A percentile compares a stretch with the other conserved stretches of the same genome.
Evolutionary conservation across 73 alveolate genomes (phyloP).

Genomic region (Loxodes magnus): DNA sequence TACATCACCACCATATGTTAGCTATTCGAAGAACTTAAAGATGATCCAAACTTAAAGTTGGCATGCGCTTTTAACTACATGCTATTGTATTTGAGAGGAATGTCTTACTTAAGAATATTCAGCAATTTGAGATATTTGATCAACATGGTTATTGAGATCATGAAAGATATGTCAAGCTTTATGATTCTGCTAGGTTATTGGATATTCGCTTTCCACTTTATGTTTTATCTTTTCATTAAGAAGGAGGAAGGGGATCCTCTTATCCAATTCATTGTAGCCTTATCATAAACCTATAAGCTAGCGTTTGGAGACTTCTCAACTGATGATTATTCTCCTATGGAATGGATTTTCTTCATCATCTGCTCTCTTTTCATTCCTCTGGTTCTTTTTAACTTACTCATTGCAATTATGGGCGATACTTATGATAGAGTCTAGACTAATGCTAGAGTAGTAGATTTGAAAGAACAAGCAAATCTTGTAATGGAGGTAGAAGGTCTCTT

Average conservation of each 20-base stretch:
- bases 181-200: slow-evolving; percentile 18
- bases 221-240: slow-evolving; percentile 2
- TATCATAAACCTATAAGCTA: slow-evolving; percentile 15
- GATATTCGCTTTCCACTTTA: slow-evolving; percentile 14
- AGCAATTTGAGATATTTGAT: slow-evolving; percentile 15
- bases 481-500: slow-evolving; percentile 18
- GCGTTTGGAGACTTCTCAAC: slow-evolving; percentile 16
- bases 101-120: slow-evolving; percentile 20
- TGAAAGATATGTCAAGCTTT: slow-evolving; percentile 21
- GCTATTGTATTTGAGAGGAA: slow-evolving; percentile 19
- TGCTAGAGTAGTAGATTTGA: slow-evolving; percentile 14
- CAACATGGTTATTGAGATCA: slow-evolving; percentile 20
- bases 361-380: slow-evolving; percentile 14
- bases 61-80: no score
- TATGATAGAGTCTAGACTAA: slow-evolving; percentile 14
- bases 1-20: no score
- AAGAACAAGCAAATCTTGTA: slow-evolving; percentile 16
- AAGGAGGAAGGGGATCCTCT: background rate
- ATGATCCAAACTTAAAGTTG: no score
- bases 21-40: no score
- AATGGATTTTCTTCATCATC: slow-evolving; percentile 16
- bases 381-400: slow-evolving; percentile 14
- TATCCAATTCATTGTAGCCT: background rate
- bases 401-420: slow-evolving; percentile 29
- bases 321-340: slow-evolving; percentile 1